Evolutionary conservation across 805 yeast species (phyloP), one percentile per base, ranked within the genome.

Genomic region (Grigorovia yakushimaensis): DNA sequence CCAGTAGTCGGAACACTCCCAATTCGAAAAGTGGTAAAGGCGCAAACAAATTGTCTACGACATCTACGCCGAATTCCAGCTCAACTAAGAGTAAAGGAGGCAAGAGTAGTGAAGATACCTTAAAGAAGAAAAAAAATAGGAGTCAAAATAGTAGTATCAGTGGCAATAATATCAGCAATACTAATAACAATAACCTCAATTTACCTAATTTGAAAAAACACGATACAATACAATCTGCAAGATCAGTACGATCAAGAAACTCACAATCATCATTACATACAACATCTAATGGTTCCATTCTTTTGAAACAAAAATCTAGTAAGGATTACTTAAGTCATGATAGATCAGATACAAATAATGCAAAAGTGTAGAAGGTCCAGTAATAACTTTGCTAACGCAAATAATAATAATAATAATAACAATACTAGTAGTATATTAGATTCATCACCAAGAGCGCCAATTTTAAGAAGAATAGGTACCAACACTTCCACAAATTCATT

Each of bases 351-450:
- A 13, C 37, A 15, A 33, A 33, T 33, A 33, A 33, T 17, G 37
- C 17, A 15, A 13, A n/a, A 13, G 11, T 33, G 17, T 15, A 33
- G 37, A 33, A 33, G 37, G 15, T 33, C 37, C 15, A 33, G 37
- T 15, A 33, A 33, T 17, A 33, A 33, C 7, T 33, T 33, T 7
- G 17, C n/a, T 33, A 33, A 33, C 10, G 30, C 5, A 13, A 17
- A 38, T 35, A 49, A 47, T 20, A 47, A 48, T 42, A 65, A 61
- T 33, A 53, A 57, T 10, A 45, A 54, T 13, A 57, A 57, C 39
- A 54, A 61, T 9, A 65, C 63, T 46, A 64, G 77, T 46, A 36
- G 27, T 22, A 21, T 21, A 15, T 50, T 76, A 71, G 41, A 47
- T 48, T 24, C 43, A 17, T 37, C 46, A 3, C 39, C 43, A 11